These are phyloP conservation scores for Yueomyces sp. DNA, from an alignment of 1,139 yeast species.

Conservation along the genomic window DNA sequence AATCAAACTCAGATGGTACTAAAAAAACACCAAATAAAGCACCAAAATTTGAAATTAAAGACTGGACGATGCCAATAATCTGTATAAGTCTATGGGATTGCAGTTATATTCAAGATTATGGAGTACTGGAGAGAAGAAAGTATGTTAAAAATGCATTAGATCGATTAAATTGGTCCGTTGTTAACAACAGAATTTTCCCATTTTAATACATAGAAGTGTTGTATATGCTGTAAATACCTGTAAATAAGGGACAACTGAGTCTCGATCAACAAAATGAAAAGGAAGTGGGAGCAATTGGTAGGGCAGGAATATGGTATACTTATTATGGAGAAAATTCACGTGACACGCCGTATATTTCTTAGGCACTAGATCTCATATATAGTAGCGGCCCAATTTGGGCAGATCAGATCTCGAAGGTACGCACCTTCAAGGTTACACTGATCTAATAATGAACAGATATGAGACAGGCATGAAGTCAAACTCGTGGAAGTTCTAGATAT, in stretches of 20 bases:
- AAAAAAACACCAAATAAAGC: neutral
- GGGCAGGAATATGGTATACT: too few relatives aligned
- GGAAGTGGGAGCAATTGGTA: too few relatives aligned
- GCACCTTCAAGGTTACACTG: too few relatives aligned
- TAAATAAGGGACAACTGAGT: neutral
- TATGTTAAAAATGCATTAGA: conserved; percentile 70
- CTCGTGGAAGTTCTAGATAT: too few relatives aligned
- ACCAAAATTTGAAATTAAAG: conserved; percentile 33
- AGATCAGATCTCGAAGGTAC: too few relatives aligned
- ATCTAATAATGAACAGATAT: too few relatives aligned
- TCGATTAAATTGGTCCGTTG: conserved; percentile 77
- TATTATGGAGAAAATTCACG: too few relatives aligned
- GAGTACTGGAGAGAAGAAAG: conserved; percentile 59
- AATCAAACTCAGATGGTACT: neutral
- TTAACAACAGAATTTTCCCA: conserved; percentile 45
- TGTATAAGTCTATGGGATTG: conserved; percentile 82
- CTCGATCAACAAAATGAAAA: too few relatives aligned
- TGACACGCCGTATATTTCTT: too few relatives aligned
- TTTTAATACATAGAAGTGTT: neutral
- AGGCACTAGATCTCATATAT: too few relatives aligned
- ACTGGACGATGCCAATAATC: conserved; percentile 66
- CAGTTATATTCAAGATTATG: conserved; percentile 74
- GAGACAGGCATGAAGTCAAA: too few relatives aligned
- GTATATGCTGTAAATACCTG: neutral
- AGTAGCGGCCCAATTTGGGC: too few relatives aligned